These are phyloP conservation scores for Epichloe elymi DNA, from an alignment of 2,329 filamentous ascomycete species.

Conservation along the genomic window DNA sequence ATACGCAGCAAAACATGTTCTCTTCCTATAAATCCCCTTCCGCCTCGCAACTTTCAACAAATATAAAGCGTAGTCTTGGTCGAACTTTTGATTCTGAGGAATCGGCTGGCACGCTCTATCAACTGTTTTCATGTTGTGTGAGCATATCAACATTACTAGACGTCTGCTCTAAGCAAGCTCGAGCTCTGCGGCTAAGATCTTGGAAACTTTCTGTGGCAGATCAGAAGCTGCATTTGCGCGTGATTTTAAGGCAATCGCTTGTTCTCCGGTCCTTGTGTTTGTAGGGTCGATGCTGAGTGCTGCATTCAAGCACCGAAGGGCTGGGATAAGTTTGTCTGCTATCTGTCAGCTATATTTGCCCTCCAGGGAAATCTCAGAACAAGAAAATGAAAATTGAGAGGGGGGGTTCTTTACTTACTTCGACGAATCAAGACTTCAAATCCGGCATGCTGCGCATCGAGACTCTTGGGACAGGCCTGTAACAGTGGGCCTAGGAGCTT, in stretches of 20 bases:
- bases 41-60: background rate
- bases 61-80: background rate
- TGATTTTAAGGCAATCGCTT: constrained; percentile 56
- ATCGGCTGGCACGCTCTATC: background rate
- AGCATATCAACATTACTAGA: background rate
- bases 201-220: constrained; percentile 49
- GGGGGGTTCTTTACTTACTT: constrained; percentile 41
- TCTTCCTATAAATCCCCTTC: background rate
- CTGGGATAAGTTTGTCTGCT: constrained; percentile 73
- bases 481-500: constrained; percentile 75
- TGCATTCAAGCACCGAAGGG: constrained; percentile 71
- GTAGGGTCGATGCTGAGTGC: constrained; percentile 55
- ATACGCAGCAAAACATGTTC: background rate
- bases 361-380: background rate
- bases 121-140: background rate
- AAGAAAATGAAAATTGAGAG: background rate
- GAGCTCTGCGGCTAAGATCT: constrained; percentile 59
- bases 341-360: constrained; percentile 1
- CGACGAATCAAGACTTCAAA: constrained; percentile 82
- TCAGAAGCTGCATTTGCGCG: constrained; percentile 42
- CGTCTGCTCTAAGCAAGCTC: constrained; percentile 23
- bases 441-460: constrained; percentile 70
- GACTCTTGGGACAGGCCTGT: constrained; percentile 66
- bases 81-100: background rate
- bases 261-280: constrained; percentile 62